Conservation (phyloP, 2,329 filamentous ascomycete genomes). For the Lachnellula occidentalis region DNA sequence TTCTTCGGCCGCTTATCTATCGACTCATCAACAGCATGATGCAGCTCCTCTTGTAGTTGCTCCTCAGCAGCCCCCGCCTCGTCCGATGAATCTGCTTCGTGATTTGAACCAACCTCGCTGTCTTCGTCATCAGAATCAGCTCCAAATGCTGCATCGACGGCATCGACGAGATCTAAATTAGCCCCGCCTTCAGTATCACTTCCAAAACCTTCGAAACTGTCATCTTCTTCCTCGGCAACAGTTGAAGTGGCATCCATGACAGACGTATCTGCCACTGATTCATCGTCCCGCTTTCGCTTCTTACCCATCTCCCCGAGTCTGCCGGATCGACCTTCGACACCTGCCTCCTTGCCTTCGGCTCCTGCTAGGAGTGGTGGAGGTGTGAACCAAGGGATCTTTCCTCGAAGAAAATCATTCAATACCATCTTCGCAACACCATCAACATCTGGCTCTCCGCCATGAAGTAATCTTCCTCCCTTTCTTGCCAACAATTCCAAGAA, state of each 20-base stretch:
- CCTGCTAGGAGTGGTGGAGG: constrained; percentile 61
- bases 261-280: constrained; percentile 37
- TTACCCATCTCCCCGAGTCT: constrained; percentile 80
- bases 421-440: constrained; percentile 97
- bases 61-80: constrained; percentile 26
- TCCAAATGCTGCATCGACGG: constrained; percentile 29
- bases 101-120: constrained; percentile 38
- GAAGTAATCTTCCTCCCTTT: constrained; percentile 79
- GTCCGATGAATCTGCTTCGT: constrained; percentile 34
- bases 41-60: constrained; percentile 27
- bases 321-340: constrained; percentile 67
- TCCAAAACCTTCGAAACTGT: constrained; percentile 44
- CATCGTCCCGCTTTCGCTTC: constrained; percentile 64
- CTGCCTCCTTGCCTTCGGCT: constrained; percentile 41
- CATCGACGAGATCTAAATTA: constrained; percentile 25
- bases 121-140: constrained; percentile 33
- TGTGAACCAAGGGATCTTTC: constrained; percentile 95
- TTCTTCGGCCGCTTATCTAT: constrained; percentile 24
- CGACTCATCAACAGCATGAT: constrained; percentile 18
- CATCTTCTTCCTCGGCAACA: constrained; percentile 29
- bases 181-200: constrained; percentile 33
- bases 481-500: constrained; percentile 84
- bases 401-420: constrained; percentile 89
- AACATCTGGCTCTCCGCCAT: constrained; percentile 89
- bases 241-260: constrained; percentile 32